phyloP scores from a whole-genome alignment of 768 basidiomycete species.

The Macrolepiota fuliginosa region DNA sequence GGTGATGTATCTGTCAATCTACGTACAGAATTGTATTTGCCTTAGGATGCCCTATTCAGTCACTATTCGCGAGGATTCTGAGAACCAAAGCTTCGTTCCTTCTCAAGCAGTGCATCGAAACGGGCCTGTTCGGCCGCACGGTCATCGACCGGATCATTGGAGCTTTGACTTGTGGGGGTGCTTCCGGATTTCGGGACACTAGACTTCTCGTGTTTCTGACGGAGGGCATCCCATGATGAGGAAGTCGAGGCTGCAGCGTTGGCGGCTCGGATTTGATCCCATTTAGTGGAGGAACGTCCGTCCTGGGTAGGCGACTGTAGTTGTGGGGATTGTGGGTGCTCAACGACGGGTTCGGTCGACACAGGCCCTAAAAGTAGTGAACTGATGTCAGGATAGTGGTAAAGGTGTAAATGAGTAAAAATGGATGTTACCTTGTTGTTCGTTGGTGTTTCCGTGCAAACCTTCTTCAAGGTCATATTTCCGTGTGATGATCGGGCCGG shows the following conservation, averaged over 20 bases:
- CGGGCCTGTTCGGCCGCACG: conserved; percentile 47
- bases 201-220: conserved; percentile 30
- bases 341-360: neutral
- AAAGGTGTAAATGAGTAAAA: neutral
- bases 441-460: conserved; percentile 13
- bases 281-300: conserved; percentile 37
- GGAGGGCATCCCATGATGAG: conserved; percentile 69
- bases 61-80: conserved; percentile 7
- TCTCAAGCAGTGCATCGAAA: conserved; percentile 60
- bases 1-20: conserved; percentile 8
- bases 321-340: neutral
- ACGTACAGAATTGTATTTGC: conserved; percentile 4
- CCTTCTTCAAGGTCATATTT: conserved; percentile 16
- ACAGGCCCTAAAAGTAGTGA: neutral
- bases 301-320: neutral
- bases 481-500: conserved; percentile 28
- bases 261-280: conserved; percentile 65
- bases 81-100: conserved; percentile 44
- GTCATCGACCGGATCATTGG: conserved; percentile 22
- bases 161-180: conserved; percentile 11
- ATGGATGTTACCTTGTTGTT: conserved; percentile 7
- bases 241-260: conserved; percentile 39
- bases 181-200: neutral
- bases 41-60: conserved; percentile 2
- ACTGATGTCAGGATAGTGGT: neutral